A percentile compares a stretch with the other conserved stretches of the same genome.
Evolutionary conservation across 768 basidiomycete species (phyloP).

Genomic region (Paxillus ammoniavirescens): DNA sequence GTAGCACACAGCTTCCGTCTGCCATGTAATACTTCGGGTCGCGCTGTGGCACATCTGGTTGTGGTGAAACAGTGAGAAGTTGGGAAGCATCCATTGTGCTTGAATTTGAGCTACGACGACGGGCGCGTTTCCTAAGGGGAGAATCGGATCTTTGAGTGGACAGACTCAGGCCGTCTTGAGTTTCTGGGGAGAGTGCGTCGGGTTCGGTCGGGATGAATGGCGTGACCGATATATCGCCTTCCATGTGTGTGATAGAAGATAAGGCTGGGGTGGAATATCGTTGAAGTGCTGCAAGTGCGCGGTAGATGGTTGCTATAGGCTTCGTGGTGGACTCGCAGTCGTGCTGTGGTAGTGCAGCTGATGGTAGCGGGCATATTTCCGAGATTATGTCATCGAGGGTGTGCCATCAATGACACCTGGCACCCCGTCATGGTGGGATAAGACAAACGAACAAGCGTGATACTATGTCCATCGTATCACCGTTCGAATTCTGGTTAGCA

Average conservation of each 20-base stretch:
- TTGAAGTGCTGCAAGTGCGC: constrained; percentile 7
- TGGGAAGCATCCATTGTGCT: constrained; percentile 1
- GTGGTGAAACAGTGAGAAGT: constrained; percentile 4
- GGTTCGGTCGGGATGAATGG: constrained; percentile 22
- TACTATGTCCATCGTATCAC: no score
- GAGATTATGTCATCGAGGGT: no score
- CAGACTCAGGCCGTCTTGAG: background rate
- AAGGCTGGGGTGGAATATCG: background rate
- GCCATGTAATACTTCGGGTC: constrained; percentile 63
- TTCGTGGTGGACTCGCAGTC: no score
- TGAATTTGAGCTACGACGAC: constrained; percentile 7
- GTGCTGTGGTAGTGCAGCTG: no score
- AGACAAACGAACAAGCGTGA: no score
- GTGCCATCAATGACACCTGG: no score
- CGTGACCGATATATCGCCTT: constrained; percentile 1
- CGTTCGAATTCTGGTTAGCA: no score
- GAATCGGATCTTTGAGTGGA: constrained; percentile 9
- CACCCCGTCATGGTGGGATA: no score
- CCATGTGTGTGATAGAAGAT: constrained; percentile 12
- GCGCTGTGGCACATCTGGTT: constrained; percentile 17
- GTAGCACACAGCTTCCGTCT: constrained; percentile 67
- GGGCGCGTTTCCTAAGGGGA: constrained; percentile 9
- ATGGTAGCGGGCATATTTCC: no score
- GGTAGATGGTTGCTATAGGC: background rate
- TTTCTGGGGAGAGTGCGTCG: constrained; percentile 10